These are phyloP conservation scores for Salix dunnii DNA, from an alignment of 345 rosid genomes.

Conservation along the genomic window DNA sequence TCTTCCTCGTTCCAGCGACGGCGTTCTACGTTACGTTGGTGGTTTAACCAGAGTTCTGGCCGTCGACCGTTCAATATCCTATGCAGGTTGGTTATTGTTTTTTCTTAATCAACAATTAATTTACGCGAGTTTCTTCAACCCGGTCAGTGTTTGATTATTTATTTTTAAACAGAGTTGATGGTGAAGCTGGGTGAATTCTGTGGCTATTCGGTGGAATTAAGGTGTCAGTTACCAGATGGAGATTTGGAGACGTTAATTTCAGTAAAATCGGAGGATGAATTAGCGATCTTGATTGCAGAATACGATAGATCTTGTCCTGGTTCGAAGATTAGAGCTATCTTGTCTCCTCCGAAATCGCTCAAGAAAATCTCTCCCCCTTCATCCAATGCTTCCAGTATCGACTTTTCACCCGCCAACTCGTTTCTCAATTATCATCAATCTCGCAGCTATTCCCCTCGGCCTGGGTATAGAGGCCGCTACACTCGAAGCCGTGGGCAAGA, in stretches of 20 bases:
- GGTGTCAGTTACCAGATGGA: constrained; percentile 72
- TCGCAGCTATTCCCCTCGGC: constrained; percentile 25
- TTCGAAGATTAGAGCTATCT: constrained; percentile 27
- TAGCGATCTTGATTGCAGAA: constrained; percentile 37
- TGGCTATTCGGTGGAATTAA: constrained; percentile 49
- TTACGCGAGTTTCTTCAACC: neutral
- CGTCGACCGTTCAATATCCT: constrained; percentile 59
- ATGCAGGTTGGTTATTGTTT: constrained; percentile 40
- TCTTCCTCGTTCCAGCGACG: constrained; percentile 62
- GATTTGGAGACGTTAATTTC: constrained; percentile 78
- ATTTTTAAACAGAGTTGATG: constrained; percentile 38
- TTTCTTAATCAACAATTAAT: neutral
- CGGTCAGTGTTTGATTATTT: neutral
- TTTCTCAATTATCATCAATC: constrained; percentile 7
- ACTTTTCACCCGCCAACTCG: constrained; percentile 23
- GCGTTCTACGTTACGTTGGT: constrained; percentile 78
- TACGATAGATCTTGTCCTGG: constrained; percentile 17
- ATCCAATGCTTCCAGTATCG: constrained; percentile 37
- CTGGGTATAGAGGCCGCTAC: constrained; percentile 23
- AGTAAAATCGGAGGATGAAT: constrained; percentile 74
- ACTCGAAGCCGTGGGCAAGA: constrained; percentile 24
- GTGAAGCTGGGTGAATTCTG: constrained; percentile 59
- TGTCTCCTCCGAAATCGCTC: constrained; percentile 30
- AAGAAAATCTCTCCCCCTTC: constrained; percentile 48
- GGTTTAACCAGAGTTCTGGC: constrained; percentile 80